phyloP scores from a whole-genome alignment of 2,329 filamentous ascomycete genomes.

The Scopulariopsis brevicaulis region DNA sequence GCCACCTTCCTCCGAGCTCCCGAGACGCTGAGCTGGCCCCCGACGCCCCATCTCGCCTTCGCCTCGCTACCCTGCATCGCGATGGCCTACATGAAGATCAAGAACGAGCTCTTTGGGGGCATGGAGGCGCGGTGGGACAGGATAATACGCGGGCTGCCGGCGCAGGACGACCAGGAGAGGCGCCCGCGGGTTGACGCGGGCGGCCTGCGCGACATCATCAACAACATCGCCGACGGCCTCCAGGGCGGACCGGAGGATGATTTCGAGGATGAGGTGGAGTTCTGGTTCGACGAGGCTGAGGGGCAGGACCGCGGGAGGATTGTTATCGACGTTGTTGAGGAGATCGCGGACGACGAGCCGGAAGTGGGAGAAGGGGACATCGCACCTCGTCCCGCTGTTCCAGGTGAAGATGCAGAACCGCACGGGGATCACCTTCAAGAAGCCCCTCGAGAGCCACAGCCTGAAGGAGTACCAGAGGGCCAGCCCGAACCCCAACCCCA shows the following conservation, averaged over 20 bases:
- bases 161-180: slow-evolving; percentile 2
- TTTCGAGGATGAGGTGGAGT: slow-evolving; percentile 9
- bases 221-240: slow-evolving; percentile 21
- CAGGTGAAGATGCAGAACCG: slow-evolving; percentile 16
- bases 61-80: slow-evolving; percentile 34
- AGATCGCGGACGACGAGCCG: slow-evolving; percentile 17
- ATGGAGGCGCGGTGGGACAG: slow-evolving; percentile 38
- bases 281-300: slow-evolving; percentile 7
- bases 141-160: slow-evolving; percentile 26
- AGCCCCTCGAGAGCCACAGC: not conserved
- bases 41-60: slow-evolving; percentile 38
- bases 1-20: slow-evolving; percentile 31
- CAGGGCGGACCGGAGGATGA: slow-evolving; percentile 21
- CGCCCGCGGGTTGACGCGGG: not conserved
- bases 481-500: slow-evolving; percentile 20
- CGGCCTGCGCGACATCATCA: slow-evolving; percentile 20
- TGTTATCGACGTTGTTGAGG: slow-evolving; percentile 17
- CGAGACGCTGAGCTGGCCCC: slow-evolving; percentile 39
- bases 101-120: slow-evolving; percentile 30
- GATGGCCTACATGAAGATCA: slow-evolving; percentile 32
- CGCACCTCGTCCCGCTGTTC: slow-evolving; percentile 10
- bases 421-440: slow-evolving; percentile 19
- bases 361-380: slow-evolving; percentile 1
- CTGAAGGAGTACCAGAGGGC: slow-evolving; percentile 5
- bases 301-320: slow-evolving; percentile 13